Evolutionary conservation across 495 filamentous ascomycete species (phyloP).

Genomic region (Trichocladium antarcticum): DNA sequence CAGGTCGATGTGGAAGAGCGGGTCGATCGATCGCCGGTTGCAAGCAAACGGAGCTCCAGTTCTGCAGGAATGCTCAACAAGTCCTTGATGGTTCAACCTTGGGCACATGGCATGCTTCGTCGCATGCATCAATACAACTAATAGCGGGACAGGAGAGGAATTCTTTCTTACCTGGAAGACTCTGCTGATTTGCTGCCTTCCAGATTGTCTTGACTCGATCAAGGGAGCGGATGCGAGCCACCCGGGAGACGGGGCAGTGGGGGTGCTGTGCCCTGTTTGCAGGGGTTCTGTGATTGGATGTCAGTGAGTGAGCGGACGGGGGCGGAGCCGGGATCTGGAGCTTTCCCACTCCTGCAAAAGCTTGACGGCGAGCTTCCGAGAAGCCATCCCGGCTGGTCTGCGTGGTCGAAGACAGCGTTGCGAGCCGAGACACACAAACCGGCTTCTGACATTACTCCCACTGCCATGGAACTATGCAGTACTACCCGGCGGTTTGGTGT

Average conservation of each 20-base stretch:
- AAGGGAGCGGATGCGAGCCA: conserved; percentile 13
- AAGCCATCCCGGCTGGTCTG: background rate
- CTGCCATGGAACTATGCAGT: too few species aligned
- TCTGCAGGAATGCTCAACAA: too few species aligned
- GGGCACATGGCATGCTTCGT: background rate
- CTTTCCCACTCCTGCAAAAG: conserved; percentile 9
- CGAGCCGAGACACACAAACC: too few species aligned
- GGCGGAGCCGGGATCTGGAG: conserved; percentile 15
- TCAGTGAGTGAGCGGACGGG: conserved; percentile 11
- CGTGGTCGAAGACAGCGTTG: too few species aligned
- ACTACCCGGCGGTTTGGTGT: too few species aligned
- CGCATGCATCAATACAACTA: too few species aligned
- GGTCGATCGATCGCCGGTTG: conserved; percentile 1
- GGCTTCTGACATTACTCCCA: too few species aligned
- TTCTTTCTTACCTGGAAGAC: too few species aligned
- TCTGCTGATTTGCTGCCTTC: conserved; percentile 7
- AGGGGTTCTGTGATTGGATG: conserved; percentile 17
- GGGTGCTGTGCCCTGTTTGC: conserved; percentile 9
- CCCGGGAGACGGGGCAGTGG: conserved; percentile 13
- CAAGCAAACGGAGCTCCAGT: background rate
- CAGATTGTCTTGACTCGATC: conserved; percentile 22
- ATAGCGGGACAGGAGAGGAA: background rate
- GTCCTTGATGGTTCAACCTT: too few species aligned
- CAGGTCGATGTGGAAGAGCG: conserved; percentile 1
- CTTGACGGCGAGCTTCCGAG: background rate